These are phyloP conservation scores for Polytrichum formosum DNA, from an alignment of 225 moss, liverwort and hornwort species.

Conservation along the genomic window DNA sequence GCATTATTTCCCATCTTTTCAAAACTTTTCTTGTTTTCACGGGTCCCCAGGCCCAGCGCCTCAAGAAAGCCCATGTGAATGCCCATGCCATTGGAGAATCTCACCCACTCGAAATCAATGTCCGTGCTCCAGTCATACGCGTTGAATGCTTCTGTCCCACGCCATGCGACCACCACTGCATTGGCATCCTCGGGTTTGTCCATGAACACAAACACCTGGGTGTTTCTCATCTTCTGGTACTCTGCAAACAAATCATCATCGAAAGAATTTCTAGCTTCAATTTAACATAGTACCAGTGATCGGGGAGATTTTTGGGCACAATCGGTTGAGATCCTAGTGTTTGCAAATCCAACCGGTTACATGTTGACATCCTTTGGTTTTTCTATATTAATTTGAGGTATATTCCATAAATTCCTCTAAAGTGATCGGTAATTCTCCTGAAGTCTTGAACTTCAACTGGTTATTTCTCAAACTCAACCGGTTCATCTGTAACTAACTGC, in stretches of 20 bases:
- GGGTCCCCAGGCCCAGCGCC: conserved; percentile 35
- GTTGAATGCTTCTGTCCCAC: conserved; percentile 41
- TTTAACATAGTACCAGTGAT: too few species aligned
- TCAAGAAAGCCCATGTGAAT: conserved; percentile 47
- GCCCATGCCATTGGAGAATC: conserved; percentile 8
- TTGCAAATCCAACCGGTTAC: too few species aligned
- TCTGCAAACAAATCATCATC: conserved; percentile 11
- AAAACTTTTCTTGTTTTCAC: conserved; percentile 23
- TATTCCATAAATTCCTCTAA: too few species aligned
- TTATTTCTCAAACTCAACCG: too few species aligned
- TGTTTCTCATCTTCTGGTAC: conserved; percentile 13
- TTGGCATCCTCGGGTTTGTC: conserved; percentile 28
- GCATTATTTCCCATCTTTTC: neutral
- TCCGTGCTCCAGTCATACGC: conserved; percentile 49
- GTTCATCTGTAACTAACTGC: too few species aligned
- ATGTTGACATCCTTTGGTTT: too few species aligned
- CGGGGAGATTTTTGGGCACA: too few species aligned
- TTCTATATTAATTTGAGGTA: too few species aligned
- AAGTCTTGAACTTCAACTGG: too few species aligned
- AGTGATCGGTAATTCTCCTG: too few species aligned
- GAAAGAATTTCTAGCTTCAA: too few species aligned
- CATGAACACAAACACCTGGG: conserved; percentile 31
- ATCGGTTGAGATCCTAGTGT: too few species aligned
- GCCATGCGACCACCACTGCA: conserved; percentile 36
- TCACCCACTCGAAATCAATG: conserved; percentile 40